Base-by-base conservation (phyloP, 2,329 filamentous ascomycete genomes). In the Aspergillus fischeri region DNA sequence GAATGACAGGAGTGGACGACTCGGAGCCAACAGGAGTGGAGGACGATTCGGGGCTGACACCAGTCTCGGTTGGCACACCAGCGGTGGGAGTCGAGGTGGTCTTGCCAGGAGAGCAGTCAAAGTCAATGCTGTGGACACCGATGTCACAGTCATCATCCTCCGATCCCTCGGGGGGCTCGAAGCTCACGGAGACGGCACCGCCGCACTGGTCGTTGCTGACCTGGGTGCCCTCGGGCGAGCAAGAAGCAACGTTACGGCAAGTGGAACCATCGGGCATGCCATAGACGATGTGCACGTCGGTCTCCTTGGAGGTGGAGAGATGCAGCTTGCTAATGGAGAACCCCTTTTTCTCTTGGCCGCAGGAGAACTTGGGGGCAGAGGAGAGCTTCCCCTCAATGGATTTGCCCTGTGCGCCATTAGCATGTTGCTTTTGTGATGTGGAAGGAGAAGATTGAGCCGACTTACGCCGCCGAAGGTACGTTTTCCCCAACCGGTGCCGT, bases 181-280 rank as follows among this genome's bases (percentile, higher is more conserved):
- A 86, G 54, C 84, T 86, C 60, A 97, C 91, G 57, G 85, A 86
- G 72, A 83, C 91, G 63, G 93, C 92, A 75, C 92, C 92, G 84
- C 92, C 93, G 73, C 93, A 97, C 82, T 97, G 91, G 60, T 80
- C 85, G 83, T 97, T 97, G 77, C 85, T 78, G 67, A 97, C 81
- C 49, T 82, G 83, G 57, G 85, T 87, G 67, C 90, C 90, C 17
- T 81, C 78, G 55, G 81, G 78, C 62, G 81, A 84, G 83, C 91
- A 95, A 53, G 80, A 70, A 63, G 83, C 79, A 61, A 84, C 86
- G 67, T 95, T 89, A 79, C 90, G 93, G 86, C 93, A 97, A 59
- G 75, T 84, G 14, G 85, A 87, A 65, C 90, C 90, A 72, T 93
- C 90, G 2, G 86, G 83, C 91, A 97, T 96, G 68, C 81, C 83